Conservation (phyloP, 139 green algal genomes). For the Nannochloris sp. region DNA sequence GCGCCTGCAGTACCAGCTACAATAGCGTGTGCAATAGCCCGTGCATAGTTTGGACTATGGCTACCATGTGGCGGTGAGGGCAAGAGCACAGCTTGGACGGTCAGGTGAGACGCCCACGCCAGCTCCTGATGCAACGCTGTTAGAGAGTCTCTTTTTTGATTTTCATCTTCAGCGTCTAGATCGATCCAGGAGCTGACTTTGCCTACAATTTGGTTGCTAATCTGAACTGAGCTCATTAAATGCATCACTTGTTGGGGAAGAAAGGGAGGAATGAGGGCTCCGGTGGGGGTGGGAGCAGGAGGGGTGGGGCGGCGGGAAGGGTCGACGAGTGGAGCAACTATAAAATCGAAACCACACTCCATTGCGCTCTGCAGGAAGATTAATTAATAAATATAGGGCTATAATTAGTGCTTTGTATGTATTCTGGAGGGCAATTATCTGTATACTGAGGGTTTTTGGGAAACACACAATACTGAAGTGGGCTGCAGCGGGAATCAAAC, state of each 20-base stretch:
- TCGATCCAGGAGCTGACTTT: slow-evolving; percentile 71
- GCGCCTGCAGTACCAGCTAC: slow-evolving; percentile 47
- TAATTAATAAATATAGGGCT: neutral
- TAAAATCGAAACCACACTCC: slow-evolving; percentile 85
- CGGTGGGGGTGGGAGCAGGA: slow-evolving; percentile 13
- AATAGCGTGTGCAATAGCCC: slow-evolving; percentile 55
- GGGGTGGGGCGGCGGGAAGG: slow-evolving; percentile 27
- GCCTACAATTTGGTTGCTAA: slow-evolving; percentile 70
- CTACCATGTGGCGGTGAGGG: slow-evolving; percentile 30
- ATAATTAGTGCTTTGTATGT: neutral
- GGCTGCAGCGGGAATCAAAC: too few relatives aligned
- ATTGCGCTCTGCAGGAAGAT: slow-evolving; percentile 41
- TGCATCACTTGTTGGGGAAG: slow-evolving; percentile 56
- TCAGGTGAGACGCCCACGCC: slow-evolving; percentile 84
- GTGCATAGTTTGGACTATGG: slow-evolving; percentile 59
- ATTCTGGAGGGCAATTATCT: neutral
- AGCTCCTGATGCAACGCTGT: slow-evolving; percentile 74
- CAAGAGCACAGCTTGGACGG: slow-evolving; percentile 79
- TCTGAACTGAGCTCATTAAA: slow-evolving; percentile 40
- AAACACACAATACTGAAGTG: neutral
- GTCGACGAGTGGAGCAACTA: slow-evolving; percentile 67
- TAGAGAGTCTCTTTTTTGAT: slow-evolving; percentile 36
- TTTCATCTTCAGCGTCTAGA: slow-evolving; percentile 37
- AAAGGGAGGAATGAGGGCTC: slow-evolving; percentile 40
- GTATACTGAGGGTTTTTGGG: neutral